Conservation (phyloP, 345 rosid species). For the Syzygium oleosum region DNA sequence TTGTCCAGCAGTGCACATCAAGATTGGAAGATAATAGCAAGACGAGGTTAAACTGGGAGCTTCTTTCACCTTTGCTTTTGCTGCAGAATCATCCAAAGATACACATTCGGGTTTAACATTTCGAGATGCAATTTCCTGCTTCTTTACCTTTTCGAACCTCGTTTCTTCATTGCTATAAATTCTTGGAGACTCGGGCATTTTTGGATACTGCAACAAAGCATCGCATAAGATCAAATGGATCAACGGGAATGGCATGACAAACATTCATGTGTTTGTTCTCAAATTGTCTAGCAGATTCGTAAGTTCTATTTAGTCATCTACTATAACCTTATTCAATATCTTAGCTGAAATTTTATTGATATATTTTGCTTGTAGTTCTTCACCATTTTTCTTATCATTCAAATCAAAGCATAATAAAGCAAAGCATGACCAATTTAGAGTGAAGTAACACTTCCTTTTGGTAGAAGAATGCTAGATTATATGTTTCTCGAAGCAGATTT, state of each 20-base stretch:
- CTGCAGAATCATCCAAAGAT: not conserved
- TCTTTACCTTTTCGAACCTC: not conserved
- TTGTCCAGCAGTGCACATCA: not conserved
- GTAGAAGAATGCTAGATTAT: not conserved
- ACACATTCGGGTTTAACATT: not conserved
- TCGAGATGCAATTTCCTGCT: not conserved
- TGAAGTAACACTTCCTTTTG: not conserved
- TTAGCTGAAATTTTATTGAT: not conserved
- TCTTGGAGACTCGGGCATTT: not conserved
- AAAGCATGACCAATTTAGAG: not conserved
- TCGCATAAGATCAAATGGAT: not conserved
- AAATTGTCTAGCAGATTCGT: not conserved
- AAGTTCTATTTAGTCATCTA: not conserved
- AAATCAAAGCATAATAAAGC: not conserved
- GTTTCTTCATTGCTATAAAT: not conserved
- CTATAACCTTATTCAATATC: not conserved
- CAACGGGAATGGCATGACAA: not conserved
- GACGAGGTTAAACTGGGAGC: not conserved
- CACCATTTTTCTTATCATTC: not conserved
- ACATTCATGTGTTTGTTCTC: not conserved
- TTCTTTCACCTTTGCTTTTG: not conserved
- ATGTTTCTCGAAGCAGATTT: not conserved
- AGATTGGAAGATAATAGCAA: not conserved
- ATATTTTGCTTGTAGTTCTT: not conserved
- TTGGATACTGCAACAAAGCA: not conserved